Conservation (phyloP, 1,284 basidiomycete genomes). For the Microstroma glucosiphilum region DNA sequence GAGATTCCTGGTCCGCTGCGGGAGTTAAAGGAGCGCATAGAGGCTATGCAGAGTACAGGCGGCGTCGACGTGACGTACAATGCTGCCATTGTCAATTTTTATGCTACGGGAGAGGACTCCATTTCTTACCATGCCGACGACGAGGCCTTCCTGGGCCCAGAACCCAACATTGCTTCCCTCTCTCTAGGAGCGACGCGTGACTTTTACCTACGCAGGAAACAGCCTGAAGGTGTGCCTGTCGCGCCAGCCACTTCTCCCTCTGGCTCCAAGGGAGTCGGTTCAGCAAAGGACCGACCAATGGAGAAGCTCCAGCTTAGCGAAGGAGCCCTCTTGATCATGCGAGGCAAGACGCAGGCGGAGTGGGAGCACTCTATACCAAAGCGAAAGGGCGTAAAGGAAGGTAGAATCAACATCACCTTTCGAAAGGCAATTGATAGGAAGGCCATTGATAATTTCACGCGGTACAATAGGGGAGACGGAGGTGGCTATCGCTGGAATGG, state of each 20-base stretch:
- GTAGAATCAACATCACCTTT: conserved; percentile 53
- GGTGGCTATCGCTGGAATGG: conserved; percentile 6
- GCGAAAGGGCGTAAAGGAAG: conserved; percentile 23
- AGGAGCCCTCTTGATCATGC: conserved; percentile 53
- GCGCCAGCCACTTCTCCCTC: conserved; percentile 6
- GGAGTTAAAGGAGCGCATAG: conserved; percentile 16
- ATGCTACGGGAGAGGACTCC: conserved; percentile 48
- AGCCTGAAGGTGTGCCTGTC: conserved; percentile 29
- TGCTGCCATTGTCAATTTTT: conserved; percentile 48
- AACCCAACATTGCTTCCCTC: conserved; percentile 51
- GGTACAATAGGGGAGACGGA: conserved; percentile 24
- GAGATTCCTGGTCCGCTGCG: conserved; percentile 12
- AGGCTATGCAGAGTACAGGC: neutral
- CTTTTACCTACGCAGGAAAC: conserved; percentile 50
- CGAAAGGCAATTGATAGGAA: conserved; percentile 47
- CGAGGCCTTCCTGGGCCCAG: conserved; percentile 50
- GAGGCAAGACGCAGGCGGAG: conserved; percentile 50
- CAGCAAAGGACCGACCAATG: conserved; percentile 25
- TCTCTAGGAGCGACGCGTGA: conserved; percentile 50
- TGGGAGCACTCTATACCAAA: conserved; percentile 53
- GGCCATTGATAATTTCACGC: conserved; percentile 45
- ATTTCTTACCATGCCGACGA: conserved; percentile 52
- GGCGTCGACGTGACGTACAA: conserved; percentile 48
- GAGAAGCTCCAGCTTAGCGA: conserved; percentile 33
- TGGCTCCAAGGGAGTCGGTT: conserved; percentile 5